Evolutionary conservation across 2,329 filamentous ascomycete species (phyloP), one percentile per base, ranked within the genome.

Genomic region (Pseudogymnoascus sp.): DNA sequence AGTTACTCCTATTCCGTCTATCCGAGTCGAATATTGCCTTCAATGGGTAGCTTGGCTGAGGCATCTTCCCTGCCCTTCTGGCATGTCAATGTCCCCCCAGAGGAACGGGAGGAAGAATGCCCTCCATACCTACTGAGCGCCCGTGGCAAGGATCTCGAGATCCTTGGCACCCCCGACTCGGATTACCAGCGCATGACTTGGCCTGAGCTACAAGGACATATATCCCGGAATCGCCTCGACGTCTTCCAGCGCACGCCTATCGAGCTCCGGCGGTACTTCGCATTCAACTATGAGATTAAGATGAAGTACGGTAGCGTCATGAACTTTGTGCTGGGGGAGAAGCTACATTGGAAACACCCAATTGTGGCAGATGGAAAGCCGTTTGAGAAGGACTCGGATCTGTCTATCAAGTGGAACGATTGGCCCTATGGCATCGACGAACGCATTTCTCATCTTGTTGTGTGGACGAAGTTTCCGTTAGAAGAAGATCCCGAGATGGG

Each of bases 381-480:
- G 5, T 71, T 72, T 65, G 66, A 67, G 51, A 62, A 70, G 4
- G 28, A 41, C 13, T 11, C 78, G 57, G 89, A 95, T 71, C 77
- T 88, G 70, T 92, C 86, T 75, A 87, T 96, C 60, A 75, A 96
- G 43, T 85, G 84, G 77, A 98, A 98, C 73, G 93, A 98, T 80
- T 97, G 92, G 90, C 93, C 93, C 0, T 98, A 97, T 72, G 92
- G 91, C 0, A 81, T 97, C 62, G 91, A 95, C 70, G 73, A 79
- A 57, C 81, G 83, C 62, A 93, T 96, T 68, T 84, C 90, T 14
- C 93, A 97, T 74, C 79, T 97, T 2, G 90, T 96, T 4, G 86
- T 96, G 11, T 98, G 93, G 93, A 95, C 90, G 60, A 96, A 96
- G 76, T 96, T 96, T 72, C 81, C 83, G 60, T 79, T 97, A 23